phyloP scores from a whole-genome alignment of 441 rosid species.

The Syzygium malaccense region DNA sequence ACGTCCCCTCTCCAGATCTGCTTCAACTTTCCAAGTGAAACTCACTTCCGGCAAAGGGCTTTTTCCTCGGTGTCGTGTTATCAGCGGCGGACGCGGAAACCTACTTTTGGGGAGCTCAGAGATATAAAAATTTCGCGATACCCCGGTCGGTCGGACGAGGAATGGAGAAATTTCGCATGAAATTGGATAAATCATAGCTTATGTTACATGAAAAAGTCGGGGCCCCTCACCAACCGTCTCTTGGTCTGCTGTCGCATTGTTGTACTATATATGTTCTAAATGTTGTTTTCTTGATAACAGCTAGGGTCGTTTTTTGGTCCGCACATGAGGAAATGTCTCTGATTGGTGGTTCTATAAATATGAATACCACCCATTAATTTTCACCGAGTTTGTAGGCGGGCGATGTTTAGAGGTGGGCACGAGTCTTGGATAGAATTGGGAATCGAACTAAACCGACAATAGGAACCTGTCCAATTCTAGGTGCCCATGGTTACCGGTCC shows the following conservation, averaged over 20 bases:
- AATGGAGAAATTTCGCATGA: not conserved
- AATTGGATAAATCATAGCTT: not conserved
- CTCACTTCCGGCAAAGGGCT: not conserved
- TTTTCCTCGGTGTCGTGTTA: fast-evolving
- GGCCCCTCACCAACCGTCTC: not conserved
- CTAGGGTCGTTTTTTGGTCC: not conserved
- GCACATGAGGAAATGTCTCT: not conserved
- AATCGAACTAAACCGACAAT: too few relatives aligned
- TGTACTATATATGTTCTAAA: not conserved
- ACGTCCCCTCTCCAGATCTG: not conserved
- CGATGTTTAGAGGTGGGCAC: not conserved
- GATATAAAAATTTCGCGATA: not conserved
- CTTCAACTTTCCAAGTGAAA: not conserved
- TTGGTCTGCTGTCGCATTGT: not conserved
- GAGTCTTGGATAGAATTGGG: not conserved
- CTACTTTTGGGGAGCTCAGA: not conserved
- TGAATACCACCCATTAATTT: not conserved
- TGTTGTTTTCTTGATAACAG: not conserved
- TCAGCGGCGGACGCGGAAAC: not conserved
- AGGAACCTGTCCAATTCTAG: too few relatives aligned
- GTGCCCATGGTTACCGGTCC: too few relatives aligned
- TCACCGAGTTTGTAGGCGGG: not conserved
- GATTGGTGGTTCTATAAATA: not conserved
- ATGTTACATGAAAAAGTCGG: not conserved
- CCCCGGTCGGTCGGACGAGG: not conserved